Base-by-base conservation (phyloP, 2,329 filamentous ascomycete species). In the Penicillium oxalicum region DNA sequence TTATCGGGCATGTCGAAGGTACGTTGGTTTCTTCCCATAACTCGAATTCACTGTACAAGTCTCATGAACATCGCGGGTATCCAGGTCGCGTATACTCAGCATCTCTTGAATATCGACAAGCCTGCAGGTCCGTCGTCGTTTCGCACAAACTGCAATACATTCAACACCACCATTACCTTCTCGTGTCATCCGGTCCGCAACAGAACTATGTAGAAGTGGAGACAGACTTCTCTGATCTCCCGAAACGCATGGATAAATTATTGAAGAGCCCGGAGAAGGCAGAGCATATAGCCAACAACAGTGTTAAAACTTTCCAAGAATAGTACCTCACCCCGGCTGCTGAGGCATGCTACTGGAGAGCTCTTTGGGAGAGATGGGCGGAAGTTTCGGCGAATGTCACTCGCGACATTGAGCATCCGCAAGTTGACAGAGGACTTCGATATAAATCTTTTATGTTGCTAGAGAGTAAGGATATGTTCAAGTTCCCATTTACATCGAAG, bases 191-290 rank as follows among this genome's bases (percentile, higher is more conserved):
- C 1, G 74, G 73, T 0, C 65, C 70, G 6, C 60, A 71, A 4
- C 70, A 74, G 51, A 77, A 76, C 55, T 74, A 69, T 46, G 67
- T 77, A 25, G 61, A 70, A 45, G 72, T 76, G 3, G 58, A 69
- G 18, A 60, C 68, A 18, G 72, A 77, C 59, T 84, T 80, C 61
- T 78, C 77, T 48, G 79, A 84, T 53, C 70, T 80, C 51, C 60
- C 64, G 34, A 51, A 61, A 29, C 67, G 63, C 39, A 66, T 73
- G 38, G 26, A 68, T 4, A 64, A 66, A 39, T 60, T 75, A 5
- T 52, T 70, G 13, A 54, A 58, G 9, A 58, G 75, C 49, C 64
- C 65, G 2, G 53, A 64, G 2, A 60, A 68, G 7, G 73, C 74
- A 4, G 61, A 70, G 53, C 60, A 55, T 25, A 76, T 79, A 35